Conservation (phyloP, 2,329 filamentous ascomycete genomes). For the Colletotrichum magnum region DNA sequence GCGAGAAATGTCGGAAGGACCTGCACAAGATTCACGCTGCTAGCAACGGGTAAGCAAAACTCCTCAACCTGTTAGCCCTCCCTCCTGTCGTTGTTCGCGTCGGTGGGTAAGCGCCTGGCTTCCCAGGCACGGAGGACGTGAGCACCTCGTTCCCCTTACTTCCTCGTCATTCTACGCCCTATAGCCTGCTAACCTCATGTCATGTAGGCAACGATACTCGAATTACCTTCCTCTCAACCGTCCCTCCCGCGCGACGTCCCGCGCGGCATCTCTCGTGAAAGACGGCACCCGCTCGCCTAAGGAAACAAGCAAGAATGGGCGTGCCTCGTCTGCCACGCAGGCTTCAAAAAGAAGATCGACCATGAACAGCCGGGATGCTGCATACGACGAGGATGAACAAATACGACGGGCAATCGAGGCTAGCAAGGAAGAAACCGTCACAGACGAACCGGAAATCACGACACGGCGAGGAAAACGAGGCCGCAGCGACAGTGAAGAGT, state of each 20-base stretch:
- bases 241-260: constrained; percentile 68
- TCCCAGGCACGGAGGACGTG: neutral
- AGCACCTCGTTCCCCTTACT: neutral
- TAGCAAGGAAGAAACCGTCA: constrained; percentile 84
- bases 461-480: constrained; percentile 82
- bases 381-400: constrained; percentile 95
- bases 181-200: constrained; percentile 21
- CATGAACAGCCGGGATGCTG: constrained; percentile 96
- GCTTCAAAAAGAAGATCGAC: constrained; percentile 90
- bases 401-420: constrained; percentile 92
- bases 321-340: constrained; percentile 64
- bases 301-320: constrained; percentile 69
- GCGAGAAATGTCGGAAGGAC: constrained; percentile 93
- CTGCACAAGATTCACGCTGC: constrained; percentile 87
- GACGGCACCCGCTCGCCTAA: constrained; percentile 70
- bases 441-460: constrained; percentile 66
- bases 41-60: constrained; percentile 82
- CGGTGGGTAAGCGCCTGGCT: too few species aligned
- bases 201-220: constrained; percentile 73
- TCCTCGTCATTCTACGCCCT: neutral
- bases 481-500: constrained; percentile 96
- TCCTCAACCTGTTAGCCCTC: neutral
- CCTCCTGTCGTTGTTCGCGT: neutral
- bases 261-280: constrained; percentile 76
- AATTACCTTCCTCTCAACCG: constrained; percentile 74